Evolutionary conservation across 495 filamentous ascomycete species (phyloP), one percentile per base, ranked within the genome.

Genomic region (Bacidia rubella): DNA sequence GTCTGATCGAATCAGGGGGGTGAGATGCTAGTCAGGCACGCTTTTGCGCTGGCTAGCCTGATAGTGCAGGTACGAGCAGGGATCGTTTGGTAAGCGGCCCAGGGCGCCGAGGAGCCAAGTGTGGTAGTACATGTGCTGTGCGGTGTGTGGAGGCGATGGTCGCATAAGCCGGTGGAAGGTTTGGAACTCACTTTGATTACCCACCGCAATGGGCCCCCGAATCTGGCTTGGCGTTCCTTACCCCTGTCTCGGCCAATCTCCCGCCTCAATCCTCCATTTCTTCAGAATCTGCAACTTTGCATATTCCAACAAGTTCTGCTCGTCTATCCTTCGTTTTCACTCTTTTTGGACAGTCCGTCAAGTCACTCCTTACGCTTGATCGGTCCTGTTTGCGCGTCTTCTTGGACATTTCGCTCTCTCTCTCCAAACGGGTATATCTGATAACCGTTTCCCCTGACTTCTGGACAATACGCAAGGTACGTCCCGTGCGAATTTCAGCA

Each of bases 341-440:
- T 35, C 29, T 35, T 44, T 44, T 22, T 9, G 12, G 17, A 44
- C 41, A 44, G 41, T n/a, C 15, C 41, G 20, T 44, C 41, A 44
- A 44, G 41, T 44, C 41, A 44, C 41, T 44, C 41, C 41, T 44
- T 44, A 44, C 41, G 41, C 41, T 44, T 44, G 41, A 44, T 9
- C 41, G 15, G 41, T 44, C 41, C 15, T 5, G 29, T 35, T 15
- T 35, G 15, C 29, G 29, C 29, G 15, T 35, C 29, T 7, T 35
- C 15, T 35, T 35, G 29, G 29, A 35, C 15, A 7, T 7, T 35
- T 35, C 29, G 15, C 15, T 35, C 29, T 15, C 15, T 35, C n/a
- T n/a, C n/a, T n/a, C n/a, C n/a, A n/a, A n/a, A n/a, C 15, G 29
- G 29, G 15, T 7, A 35, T 15, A 35, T 7, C 29, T 15, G 5